Evolutionary conservation across 2,329 filamentous ascomycete species (phyloP).

Genomic region (Sporothrix mexicana): DNA sequence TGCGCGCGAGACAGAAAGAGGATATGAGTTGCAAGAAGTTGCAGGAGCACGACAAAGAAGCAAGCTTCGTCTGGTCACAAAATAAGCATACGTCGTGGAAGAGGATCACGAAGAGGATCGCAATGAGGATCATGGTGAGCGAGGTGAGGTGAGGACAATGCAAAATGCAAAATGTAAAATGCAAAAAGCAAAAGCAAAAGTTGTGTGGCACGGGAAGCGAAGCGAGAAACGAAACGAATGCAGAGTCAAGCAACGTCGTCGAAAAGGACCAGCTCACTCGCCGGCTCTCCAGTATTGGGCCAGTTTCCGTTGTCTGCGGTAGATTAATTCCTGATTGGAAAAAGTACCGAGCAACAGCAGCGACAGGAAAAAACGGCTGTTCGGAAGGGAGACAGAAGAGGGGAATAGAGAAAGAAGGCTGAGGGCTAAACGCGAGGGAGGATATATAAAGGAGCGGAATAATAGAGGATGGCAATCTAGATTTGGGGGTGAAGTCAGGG

Average conservation of each 20-base stretch:
- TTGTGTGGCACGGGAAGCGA: neutral
- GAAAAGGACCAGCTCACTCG: neutral
- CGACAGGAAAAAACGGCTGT: conserved; percentile 4
- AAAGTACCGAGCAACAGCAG: neutral
- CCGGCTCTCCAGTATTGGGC: neutral
- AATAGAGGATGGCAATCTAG: neutral
- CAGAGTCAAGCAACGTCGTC: neutral
- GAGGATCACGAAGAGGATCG: neutral
- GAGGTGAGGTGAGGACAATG: neutral
- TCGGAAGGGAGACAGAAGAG: neutral
- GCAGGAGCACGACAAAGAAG: neutral
- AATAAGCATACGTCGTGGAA: neutral
- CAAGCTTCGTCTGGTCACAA: neutral
- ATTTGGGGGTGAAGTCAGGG: neutral
- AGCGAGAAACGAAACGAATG: conserved; percentile 5
- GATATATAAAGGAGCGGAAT: neutral
- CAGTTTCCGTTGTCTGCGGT: neutral
- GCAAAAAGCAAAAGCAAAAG: neutral
- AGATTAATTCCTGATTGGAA: neutral
- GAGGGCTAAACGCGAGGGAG: conserved; percentile 19
- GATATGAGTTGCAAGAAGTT: neutral
- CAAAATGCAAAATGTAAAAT: no score
- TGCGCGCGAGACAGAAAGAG: neutral
- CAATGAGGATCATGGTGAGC: no score
- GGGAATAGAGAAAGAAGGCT: neutral